Conservation (phyloP, 495 filamentous ascomycete species). For the Xylaria flabelliformis region DNA sequence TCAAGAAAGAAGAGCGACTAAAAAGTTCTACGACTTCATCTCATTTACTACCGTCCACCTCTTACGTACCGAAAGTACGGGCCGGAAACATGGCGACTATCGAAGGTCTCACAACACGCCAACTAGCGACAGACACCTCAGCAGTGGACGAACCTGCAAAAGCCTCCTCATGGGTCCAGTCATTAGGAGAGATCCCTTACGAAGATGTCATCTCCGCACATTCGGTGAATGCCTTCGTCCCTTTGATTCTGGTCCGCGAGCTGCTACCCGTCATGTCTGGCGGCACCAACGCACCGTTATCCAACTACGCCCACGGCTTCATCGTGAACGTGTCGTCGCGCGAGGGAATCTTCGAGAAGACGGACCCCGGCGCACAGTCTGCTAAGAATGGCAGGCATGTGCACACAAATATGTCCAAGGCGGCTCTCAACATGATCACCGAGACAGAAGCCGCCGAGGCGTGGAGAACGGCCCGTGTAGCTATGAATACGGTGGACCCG, state of each 20-base stretch:
- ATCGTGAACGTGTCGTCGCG: conserved; percentile 58
- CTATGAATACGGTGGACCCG: conserved; percentile 58
- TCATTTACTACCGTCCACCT: neutral
- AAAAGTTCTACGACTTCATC: neutral
- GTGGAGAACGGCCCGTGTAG: conserved; percentile 47
- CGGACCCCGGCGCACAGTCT: conserved; percentile 19
- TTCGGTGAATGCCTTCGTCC: conserved; percentile 55
- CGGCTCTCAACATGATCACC: conserved; percentile 58
- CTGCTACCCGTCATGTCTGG: conserved; percentile 51
- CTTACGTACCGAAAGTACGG: conserved; percentile 11
- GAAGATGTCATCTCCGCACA: conserved; percentile 57
- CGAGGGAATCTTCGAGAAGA: conserved; percentile 50
- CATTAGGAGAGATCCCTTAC: conserved; percentile 53
- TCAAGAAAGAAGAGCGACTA: conserved; percentile 38
- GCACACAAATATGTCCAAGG: conserved; percentile 60
- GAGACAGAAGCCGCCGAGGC: conserved; percentile 28
- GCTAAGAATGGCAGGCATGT: conserved; percentile 51
- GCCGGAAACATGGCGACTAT: conserved; percentile 2
- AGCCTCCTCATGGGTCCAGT: conserved; percentile 53
- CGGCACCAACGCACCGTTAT: neutral
- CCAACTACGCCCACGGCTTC: conserved; percentile 38
- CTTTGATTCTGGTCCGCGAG: conserved; percentile 54
- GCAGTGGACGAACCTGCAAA: neutral
- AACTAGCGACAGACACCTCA: neutral
- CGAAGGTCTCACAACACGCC: neutral